These are phyloP conservation scores for Keithomyces neogunnii DNA, from an alignment of 2,329 filamentous ascomycete species.

Conservation along the genomic window DNA sequence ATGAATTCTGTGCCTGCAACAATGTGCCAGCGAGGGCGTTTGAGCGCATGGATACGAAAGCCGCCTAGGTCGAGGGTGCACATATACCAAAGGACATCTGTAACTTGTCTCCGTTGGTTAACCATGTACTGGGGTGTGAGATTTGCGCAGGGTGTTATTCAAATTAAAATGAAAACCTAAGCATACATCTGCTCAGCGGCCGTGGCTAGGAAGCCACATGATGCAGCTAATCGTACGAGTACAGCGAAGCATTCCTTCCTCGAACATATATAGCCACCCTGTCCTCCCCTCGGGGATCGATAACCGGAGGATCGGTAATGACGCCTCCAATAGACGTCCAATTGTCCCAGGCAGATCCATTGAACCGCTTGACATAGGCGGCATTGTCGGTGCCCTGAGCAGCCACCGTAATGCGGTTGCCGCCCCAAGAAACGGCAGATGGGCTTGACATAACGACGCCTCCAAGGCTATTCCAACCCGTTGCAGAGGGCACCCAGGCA, in stretches of 20 bases:
- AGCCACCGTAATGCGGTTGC: background rate
- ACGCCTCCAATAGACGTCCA: conserved; percentile 6
- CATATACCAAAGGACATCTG: too few relatives aligned
- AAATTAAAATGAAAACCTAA: too few relatives aligned
- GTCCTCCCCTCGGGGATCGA: conserved; percentile 3
- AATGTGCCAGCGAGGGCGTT: too few relatives aligned
- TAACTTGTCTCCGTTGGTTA: too few relatives aligned
- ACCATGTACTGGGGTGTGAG: too few relatives aligned
- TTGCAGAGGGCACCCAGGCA: conserved; percentile 6
- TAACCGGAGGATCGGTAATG: conserved; percentile 2
- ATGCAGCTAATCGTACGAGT: conserved; percentile 1
- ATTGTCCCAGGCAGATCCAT: conserved; percentile 2
- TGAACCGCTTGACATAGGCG: conserved; percentile 2
- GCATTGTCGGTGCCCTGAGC: conserved; percentile 4
- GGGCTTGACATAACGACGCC: conserved; percentile 7
- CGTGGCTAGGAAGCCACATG: too few relatives aligned
- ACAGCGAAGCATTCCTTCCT: conserved; percentile 5
- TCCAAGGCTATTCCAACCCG: conserved; percentile 12
- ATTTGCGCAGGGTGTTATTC: too few relatives aligned
- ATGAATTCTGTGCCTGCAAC: too few relatives aligned
- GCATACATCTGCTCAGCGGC: too few relatives aligned
- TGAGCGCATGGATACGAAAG: too few relatives aligned
- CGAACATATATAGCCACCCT: conserved; percentile 1
- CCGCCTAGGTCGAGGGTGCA: too few relatives aligned
- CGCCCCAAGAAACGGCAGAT: conserved; percentile 4